Evolutionary conservation across 1,139 yeast genomes (phyloP).

Genomic region (Arxiozyma slooffiae): DNA sequence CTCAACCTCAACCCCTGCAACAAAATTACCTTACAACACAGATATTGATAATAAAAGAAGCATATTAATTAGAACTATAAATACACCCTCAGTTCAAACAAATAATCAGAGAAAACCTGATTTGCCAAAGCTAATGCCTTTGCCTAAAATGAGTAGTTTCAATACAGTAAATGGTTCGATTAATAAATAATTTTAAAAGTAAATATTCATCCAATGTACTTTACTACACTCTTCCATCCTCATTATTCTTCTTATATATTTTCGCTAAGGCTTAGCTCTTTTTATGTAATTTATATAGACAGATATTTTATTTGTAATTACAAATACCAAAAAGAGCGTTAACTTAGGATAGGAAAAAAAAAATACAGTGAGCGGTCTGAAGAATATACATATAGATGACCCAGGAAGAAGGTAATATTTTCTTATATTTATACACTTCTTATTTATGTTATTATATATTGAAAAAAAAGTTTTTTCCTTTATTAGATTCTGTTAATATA

Average conservation of each 20-base stretch:
- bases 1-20: not conserved
- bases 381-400: not conserved
- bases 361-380: not conserved
- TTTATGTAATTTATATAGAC: not conserved
- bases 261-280: not conserved
- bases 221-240: not conserved
- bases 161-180: conserved; percentile 17
- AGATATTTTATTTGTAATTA: too few relatives aligned
- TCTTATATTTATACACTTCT: not conserved
- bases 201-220: not conserved
- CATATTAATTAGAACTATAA: not conserved
- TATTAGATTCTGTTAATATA: too few relatives aligned
- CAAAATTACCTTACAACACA: not conserved
- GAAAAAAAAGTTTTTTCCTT: not conserved
- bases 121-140: not conserved
- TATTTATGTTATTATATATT: conserved; percentile 1
- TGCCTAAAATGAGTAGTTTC: conserved; percentile 23
- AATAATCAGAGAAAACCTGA: not conserved
- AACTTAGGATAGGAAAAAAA: not conserved
- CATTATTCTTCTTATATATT: not conserved
- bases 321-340: too few relatives aligned
- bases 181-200: not conserved
- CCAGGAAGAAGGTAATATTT: not conserved
- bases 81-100: not conserved
- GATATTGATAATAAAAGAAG: not conserved